A percentile compares a stretch with the other conserved stretches of the same genome.
These are phyloP conservation scores for Fagus sylvatica DNA, from an alignment of 306 rosid species.

Conservation along the genomic window DNA sequence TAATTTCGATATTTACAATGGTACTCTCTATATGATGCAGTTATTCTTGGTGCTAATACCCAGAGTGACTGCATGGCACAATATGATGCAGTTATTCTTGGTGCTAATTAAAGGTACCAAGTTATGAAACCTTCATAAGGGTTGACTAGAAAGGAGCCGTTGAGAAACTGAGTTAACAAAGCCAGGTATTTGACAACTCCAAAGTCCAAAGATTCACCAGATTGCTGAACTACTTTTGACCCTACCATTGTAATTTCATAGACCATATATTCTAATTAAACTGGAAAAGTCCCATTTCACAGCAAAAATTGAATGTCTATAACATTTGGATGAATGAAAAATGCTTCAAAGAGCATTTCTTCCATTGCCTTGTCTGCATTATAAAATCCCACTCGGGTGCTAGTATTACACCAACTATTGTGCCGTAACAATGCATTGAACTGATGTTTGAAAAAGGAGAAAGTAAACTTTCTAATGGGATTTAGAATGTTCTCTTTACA, in stretches of 20 bases:
- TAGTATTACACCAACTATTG: not conserved
- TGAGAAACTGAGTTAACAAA: no score
- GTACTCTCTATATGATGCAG: no score
- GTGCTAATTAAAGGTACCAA: no score
- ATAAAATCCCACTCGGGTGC: not conserved
- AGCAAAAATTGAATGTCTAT: not conserved
- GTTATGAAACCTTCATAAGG: no score
- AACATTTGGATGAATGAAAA: not conserved
- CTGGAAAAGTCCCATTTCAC: not conserved
- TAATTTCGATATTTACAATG: no score
- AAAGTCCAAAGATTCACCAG: not conserved
- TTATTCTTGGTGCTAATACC: no score
- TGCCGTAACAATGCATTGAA: not conserved
- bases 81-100: no score
- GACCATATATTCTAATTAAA: not conserved
- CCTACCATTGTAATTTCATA: not conserved
- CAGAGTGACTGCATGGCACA: no score
- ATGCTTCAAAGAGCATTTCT: not conserved
- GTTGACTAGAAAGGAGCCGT: no score
- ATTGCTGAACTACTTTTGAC: not conserved
- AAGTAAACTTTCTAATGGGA: no score
- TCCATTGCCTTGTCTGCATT: not conserved
- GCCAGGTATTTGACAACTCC: not conserved
- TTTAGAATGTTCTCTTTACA: not conserved
- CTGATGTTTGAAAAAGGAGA: not conserved